These are phyloP conservation scores for Atkinsonella texensis DNA, from an alignment of 2,329 filamentous ascomycete species.

Conservation along the genomic window DNA sequence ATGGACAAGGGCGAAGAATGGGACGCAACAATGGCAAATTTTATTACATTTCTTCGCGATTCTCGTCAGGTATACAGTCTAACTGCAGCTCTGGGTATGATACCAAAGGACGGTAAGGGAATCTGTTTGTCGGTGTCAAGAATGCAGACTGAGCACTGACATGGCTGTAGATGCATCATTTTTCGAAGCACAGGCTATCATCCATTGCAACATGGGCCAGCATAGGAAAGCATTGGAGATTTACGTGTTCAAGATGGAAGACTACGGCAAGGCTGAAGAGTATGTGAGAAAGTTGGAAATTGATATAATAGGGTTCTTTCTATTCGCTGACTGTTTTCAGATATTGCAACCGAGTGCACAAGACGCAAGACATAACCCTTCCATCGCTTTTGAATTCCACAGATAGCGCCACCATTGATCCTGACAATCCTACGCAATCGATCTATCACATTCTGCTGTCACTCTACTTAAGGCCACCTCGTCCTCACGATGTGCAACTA, in stretches of 20 bases:
- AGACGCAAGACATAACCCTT: constrained; percentile 37
- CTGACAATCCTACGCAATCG: constrained; percentile 49
- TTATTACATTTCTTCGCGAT: constrained; percentile 63
- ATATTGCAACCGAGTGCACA: constrained; percentile 81
- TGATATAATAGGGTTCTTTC: background rate
- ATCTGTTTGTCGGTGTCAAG: background rate
- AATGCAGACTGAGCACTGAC: constrained; percentile 6
- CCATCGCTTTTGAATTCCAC: constrained; percentile 22
- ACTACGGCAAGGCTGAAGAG: constrained; percentile 88
- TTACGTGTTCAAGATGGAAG: constrained; percentile 86
- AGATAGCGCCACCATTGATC: constrained; percentile 20
- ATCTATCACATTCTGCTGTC: constrained; percentile 89
- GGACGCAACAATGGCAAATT: constrained; percentile 47
- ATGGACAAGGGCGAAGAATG: constrained; percentile 35
- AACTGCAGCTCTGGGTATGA: constrained; percentile 60
- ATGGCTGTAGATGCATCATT: constrained; percentile 57
- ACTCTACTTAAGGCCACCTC: constrained; percentile 73
- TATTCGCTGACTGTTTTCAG: constrained; percentile 28
- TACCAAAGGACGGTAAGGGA: constrained; percentile 64
- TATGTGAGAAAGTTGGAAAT: constrained; percentile 30
- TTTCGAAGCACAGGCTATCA: constrained; percentile 79
- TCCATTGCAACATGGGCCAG: constrained; percentile 88
- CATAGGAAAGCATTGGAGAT: constrained; percentile 95
- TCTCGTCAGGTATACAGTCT: constrained; percentile 69
- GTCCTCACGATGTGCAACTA: constrained; percentile 60